Evolutionary conservation across 495 filamentous ascomycete genomes (phyloP), one percentile per base, ranked within the genome.

Genomic region (Lophiotrema nucula): DNA sequence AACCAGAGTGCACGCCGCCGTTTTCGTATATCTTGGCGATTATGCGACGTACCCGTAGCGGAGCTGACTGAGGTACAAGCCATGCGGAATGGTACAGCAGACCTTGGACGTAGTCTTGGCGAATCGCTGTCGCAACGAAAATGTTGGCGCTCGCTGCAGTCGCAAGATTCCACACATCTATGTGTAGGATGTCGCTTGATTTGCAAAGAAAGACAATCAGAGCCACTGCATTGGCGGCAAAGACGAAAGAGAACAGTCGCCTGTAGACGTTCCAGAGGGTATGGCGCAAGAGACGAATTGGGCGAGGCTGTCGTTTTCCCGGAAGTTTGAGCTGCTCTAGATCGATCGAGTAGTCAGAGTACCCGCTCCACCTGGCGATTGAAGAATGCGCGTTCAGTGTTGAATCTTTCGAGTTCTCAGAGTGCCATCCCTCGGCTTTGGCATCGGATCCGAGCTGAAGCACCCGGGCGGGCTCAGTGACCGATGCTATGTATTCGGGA

Each of bases 171-270:
- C 50, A 53, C 12, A 73, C 64, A 1, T 62, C 60, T 46, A 74
- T 43, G 21, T 21, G 21, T 37, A 33, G 66, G 70, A 53, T 76
- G 65, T 1, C 69, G 58, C 10, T 55, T 49, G 64, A 74, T 67
- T 52, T 45, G 22, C 60, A 67, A 21, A 76, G 41, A 25, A 81
- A 47, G n/a, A 65, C 67, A 41, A 79, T 67, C 48, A 85, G 76
- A 15, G 77, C 69, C 24, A 70, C 74, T 33, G 81, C 39, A 60
- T 87, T 86, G 63, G 70, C 73, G 5, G 58, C 11, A 18, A 72
- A 52, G n/a, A 67, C 47, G 10, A 69, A 1, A 10, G 44, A 28
- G 56, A 70, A 69, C 11, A 70, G 53, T 18, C 69, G 51, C 18
- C 63, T 63, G 47, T 72, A 72, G 4, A 50, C 51, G 13, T 58